A percentile compares a stretch with the other conserved stretches of the same genome.
phyloP scores from a whole-genome alignment of 495 filamentous ascomycete species.

The Hypoxylon cercidicola region DNA sequence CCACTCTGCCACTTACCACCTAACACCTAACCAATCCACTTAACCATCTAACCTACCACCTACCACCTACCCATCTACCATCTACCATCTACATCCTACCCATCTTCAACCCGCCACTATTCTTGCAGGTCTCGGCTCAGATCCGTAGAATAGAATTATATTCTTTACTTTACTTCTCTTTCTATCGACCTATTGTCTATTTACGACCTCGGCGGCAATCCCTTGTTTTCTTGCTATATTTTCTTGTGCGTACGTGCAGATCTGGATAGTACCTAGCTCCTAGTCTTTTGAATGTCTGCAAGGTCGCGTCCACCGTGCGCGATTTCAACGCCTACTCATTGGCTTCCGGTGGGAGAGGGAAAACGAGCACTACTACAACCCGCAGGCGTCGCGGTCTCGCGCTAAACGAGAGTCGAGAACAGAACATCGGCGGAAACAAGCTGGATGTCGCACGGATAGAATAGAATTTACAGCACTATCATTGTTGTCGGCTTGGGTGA shows the following conservation, averaged over 20 bases:
- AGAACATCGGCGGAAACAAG: background rate
- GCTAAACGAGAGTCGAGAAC: conserved; percentile 6
- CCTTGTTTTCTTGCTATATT: conserved; percentile 3
- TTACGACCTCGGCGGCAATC: conserved; percentile 19
- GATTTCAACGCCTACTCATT: conserved; percentile 42
- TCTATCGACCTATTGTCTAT: background rate
- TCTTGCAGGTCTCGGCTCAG: conserved; percentile 37
- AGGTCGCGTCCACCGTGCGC: conserved; percentile 42
- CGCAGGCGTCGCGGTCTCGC: conserved; percentile 16
- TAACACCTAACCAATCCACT: too few relatives aligned
- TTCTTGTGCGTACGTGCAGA: conserved; percentile 30
- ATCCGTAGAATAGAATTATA: conserved; percentile 45
- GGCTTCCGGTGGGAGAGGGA: conserved; percentile 28
- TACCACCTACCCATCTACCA: too few relatives aligned
- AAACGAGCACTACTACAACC: conserved; percentile 30
- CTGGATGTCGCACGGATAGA: background rate
- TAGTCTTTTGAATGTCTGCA: conserved; percentile 45
- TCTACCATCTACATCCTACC: background rate
- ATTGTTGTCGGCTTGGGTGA: conserved; percentile 22
- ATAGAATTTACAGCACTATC: background rate
- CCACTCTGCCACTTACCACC: too few relatives aligned
- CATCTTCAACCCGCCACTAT: conserved; percentile 24
- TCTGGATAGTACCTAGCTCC: conserved; percentile 37
- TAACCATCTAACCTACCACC: too few relatives aligned
- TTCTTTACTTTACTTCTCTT: conserved; percentile 21